Evolutionary conservation across 169 alveolate species (phyloP).

Genomic region (Plasmodium blacklocki): DNA sequence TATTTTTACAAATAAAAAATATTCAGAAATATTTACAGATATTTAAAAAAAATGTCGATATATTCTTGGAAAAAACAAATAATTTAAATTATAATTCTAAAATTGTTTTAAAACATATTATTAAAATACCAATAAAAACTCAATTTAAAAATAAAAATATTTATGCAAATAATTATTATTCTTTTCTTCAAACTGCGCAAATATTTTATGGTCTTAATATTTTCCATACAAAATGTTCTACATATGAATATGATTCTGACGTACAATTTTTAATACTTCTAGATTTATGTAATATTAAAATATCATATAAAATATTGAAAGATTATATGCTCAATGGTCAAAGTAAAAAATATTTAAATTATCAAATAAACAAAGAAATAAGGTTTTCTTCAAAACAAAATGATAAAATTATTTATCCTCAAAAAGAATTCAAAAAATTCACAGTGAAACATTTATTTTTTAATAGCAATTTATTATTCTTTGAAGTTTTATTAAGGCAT

Average conservation of each 20-base stretch:
- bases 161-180: conserved; percentile 25
- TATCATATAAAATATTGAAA: not conserved
- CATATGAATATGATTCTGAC: conserved; percentile 55
- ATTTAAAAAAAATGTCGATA: conserved; percentile 48
- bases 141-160: conserved; percentile 18
- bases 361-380: not conserved
- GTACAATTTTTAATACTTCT: conserved; percentile 53
- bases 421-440: not conserved
- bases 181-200: conserved; percentile 70
- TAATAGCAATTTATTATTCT: conserved; percentile 30
- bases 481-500: conserved; percentile 63
- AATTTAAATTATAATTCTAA: conserved; percentile 57
- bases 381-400: not conserved
- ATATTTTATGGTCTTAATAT: conserved; percentile 47
- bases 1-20: conserved; percentile 65
- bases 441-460: conserved; percentile 27
- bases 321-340: conserved; percentile 2
- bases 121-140: conserved; percentile 49
- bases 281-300: conserved; percentile 40
- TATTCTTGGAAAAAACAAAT: conserved; percentile 33
- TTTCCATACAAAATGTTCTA: conserved; percentile 5
- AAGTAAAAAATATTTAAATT: not conserved
- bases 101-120: conserved; percentile 28
- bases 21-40: conserved; percentile 41
- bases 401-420: not conserved